Conservation (phyloP, 2,329 filamentous ascomycete genomes). For the Bretziella fagacearum region DNA sequence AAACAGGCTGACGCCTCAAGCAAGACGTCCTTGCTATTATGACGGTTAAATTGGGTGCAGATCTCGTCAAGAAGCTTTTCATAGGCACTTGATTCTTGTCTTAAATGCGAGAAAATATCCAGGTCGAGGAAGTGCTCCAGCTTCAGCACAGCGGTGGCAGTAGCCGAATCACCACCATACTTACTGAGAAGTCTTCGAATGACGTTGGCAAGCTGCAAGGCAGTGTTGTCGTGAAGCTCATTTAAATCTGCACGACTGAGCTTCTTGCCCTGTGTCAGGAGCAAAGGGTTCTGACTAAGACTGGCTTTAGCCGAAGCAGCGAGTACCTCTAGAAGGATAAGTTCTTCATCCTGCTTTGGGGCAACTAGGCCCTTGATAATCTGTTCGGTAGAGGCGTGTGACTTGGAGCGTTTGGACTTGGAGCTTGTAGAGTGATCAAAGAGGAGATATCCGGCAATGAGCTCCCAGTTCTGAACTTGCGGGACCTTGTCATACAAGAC, state of each 20-base stretch:
- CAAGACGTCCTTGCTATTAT: constrained; percentile 71
- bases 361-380: constrained; percentile 56
- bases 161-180: constrained; percentile 75
- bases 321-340: constrained; percentile 72
- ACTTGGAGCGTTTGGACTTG: constrained; percentile 26
- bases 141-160: constrained; percentile 69
- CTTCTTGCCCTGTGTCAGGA: constrained; percentile 28
- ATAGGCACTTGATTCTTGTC: constrained; percentile 70
- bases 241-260: constrained; percentile 43
- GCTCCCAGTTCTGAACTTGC: constrained; percentile 74
- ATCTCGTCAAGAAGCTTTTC: constrained; percentile 74
- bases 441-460: constrained; percentile 73
- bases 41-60: constrained; percentile 83
- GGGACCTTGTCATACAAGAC: constrained; percentile 67
- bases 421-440: constrained; percentile 67
- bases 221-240: constrained; percentile 62
- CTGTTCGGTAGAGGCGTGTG: constrained; percentile 36
- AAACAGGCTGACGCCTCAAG: constrained; percentile 69
- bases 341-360: constrained; percentile 60
- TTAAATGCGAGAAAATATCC: constrained; percentile 72
- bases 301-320: constrained; percentile 64
- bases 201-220: constrained; percentile 55
- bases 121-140: constrained; percentile 76
- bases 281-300: constrained; percentile 33
- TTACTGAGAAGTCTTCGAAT: constrained; percentile 84